A percentile compares a stretch with the other conserved stretches of the same genome.
These are phyloP conservation scores for Termitomyces sp. DNA, from an alignment of 768 basidiomycete species.

Conservation along the genomic window DNA sequence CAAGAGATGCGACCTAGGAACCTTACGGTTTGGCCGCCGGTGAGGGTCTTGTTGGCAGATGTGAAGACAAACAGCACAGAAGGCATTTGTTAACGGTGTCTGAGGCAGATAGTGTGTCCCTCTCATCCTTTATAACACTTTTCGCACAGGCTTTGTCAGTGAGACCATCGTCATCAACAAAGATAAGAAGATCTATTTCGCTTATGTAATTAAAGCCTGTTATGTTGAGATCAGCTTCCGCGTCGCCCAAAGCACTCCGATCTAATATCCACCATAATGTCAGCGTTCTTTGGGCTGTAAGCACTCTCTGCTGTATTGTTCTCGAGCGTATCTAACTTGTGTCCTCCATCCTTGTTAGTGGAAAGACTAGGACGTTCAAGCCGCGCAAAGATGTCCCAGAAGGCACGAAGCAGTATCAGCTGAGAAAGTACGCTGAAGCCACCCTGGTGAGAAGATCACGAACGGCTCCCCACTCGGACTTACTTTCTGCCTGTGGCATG, in stretches of 20 bases:
- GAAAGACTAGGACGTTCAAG: slow-evolving; percentile 93
- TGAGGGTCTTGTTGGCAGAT: slow-evolving; percentile 56
- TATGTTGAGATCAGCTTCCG: neutral
- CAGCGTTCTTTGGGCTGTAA: slow-evolving; percentile 87
- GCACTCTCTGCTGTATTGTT: slow-evolving; percentile 22
- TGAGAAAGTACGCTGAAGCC: slow-evolving; percentile 97
- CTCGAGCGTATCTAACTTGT: neutral
- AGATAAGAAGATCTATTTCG: neutral
- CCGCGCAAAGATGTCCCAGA: slow-evolving; percentile 93
- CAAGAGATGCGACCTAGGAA: neutral
- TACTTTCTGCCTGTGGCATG: slow-evolving; percentile 6
- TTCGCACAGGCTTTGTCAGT: neutral
- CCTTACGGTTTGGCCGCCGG: slow-evolving; percentile 47
- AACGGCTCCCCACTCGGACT: neutral
- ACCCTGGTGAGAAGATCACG: slow-evolving; percentile 59
- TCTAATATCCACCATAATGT: slow-evolving; percentile 43
- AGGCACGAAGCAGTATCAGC: slow-evolving; percentile 96
- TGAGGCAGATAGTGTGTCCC: neutral
- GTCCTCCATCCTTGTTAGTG: slow-evolving; percentile 37
- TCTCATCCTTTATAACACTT: neutral
- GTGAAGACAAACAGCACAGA: slow-evolving; percentile 74
- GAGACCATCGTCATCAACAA: neutral
- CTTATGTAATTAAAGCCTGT: neutral
- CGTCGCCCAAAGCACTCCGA: neutral
- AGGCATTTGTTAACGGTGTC: slow-evolving; percentile 26